Percentiles rank a stretch among this genome's conserved stretches.
Evolutionary conservation across 306 rosid genomes (phyloP).

Genomic region (Styphnolobium japonicum): DNA sequence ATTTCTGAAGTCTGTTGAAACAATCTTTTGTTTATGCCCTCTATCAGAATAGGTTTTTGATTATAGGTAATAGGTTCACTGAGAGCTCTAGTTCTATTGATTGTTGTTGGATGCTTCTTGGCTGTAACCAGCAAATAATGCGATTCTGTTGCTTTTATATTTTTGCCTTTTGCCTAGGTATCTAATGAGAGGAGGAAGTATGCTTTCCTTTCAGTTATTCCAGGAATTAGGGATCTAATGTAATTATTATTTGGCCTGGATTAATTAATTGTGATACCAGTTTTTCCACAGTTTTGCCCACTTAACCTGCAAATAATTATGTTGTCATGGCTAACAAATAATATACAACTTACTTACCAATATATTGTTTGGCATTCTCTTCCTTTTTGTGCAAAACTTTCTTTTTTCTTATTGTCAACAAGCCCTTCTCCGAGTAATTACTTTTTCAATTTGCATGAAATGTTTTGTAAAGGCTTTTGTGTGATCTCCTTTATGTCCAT

Average conservation of each 20-base stretch:
- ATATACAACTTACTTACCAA: not conserved
- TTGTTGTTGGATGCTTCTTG: not conserved
- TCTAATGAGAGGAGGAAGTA: not conserved
- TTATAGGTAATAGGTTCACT: not conserved
- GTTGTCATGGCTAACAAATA: not conserved
- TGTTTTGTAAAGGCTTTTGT: conserved; percentile 11
- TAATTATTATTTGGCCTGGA: not conserved
- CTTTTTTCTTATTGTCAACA: not conserved
- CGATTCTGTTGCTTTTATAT: not conserved
- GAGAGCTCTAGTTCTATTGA: not conserved
- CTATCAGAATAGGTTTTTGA: not conserved
- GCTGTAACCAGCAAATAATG: not conserved
- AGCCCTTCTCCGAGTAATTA: not conserved
- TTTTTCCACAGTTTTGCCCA: not conserved
- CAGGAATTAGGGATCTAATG: not conserved
- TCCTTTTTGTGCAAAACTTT: not conserved
- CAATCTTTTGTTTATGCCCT: conserved; percentile 9
- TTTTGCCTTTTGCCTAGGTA: not conserved
- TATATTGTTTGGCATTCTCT: not conserved
- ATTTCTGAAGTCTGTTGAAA: conserved; percentile 18
- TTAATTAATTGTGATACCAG: not conserved
- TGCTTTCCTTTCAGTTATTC: not conserved
- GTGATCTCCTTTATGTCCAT: not conserved
- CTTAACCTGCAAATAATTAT: not conserved
- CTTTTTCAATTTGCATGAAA: not conserved